Evolutionary conservation across 805 yeast species (phyloP), one percentile per base, ranked within the genome.

Genomic region (Spathaspora sp.): DNA sequence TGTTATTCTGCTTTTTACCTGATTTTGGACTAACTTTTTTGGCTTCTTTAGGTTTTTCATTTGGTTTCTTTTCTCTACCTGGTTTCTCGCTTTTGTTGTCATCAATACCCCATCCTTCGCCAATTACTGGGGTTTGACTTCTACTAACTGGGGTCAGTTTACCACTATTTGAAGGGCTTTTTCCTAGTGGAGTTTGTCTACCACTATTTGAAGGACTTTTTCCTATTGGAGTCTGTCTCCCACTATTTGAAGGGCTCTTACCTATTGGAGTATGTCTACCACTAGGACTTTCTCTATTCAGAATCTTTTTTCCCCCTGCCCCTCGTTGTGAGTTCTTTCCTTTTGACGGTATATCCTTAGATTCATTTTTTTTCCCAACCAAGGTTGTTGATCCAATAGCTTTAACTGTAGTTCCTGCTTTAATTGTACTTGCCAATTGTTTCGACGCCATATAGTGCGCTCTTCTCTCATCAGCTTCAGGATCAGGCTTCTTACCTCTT

Each of bases 371-470:
- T 44, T 23, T 5, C 5, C 23, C 23, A 17, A 39, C 47, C n/a
- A 45, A 28, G 31, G 16, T 2, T 28, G 58, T 61, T 6, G 73
- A 62, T 1, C 77, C 77, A 2, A 72, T 67, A 1, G 77, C 78
- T 49, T 65, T 62, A 18, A 72, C 60, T 2, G 77, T 72, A 28
- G 67, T 62, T 2, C 74, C 77, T 6, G 75, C 62, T 57, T 72
- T 72, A 19, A 70, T 57, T 10, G 67, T 68, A 38, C 55, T 53
- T 10, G 69, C 61, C 42, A 59, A 61, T 31, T 69, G 70, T 52
- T 68, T 67, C 12, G 69, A 60, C 16, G 55, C 65, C 31, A 64
- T 62, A 54, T 71, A 73, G 51, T 73, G 73, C 5, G 73, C 76
- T 49, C 67, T 63, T 55, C 77, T 61, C 42, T 66, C 70, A 47